A percentile compares a stretch with the other conserved stretches of the same genome.
phyloP scores from a whole-genome alignment of 2,329 filamentous ascomycete species.

The Huntiella bhutanensis region DNA sequence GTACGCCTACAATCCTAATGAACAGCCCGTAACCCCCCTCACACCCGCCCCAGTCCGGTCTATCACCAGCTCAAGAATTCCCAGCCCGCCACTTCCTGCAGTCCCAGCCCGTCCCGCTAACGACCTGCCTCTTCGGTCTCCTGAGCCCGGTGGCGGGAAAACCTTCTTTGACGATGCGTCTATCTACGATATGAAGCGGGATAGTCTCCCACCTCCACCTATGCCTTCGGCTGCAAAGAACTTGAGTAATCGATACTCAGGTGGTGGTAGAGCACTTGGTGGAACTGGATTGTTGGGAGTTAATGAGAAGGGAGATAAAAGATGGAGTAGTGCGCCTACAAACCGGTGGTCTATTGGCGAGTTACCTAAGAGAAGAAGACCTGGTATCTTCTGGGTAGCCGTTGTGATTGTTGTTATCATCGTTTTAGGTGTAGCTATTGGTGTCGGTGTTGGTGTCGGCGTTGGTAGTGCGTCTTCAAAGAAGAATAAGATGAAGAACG shows the following conservation, averaged over 20 bases:
- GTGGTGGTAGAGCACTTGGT: neutral
- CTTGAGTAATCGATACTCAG: neutral
- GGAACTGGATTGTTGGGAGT: neutral
- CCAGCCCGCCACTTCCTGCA: neutral
- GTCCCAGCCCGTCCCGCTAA: neutral
- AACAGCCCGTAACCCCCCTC: neutral
- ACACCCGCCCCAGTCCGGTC: neutral
- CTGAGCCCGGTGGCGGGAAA: neutral
- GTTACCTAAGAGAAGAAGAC: constrained; percentile 17
- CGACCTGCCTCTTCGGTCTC: neutral
- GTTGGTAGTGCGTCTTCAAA: constrained; percentile 8
- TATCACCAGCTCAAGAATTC: neutral
- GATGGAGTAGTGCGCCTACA: constrained; percentile 10
- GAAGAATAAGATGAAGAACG: neutral
- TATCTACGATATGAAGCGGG: neutral
- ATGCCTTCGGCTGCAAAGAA: neutral
- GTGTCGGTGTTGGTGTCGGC: constrained; percentile 23
- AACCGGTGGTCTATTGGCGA: constrained; percentile 12
- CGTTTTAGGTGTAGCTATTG: constrained; percentile 22
- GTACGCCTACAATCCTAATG: neutral
- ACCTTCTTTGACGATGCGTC: neutral
- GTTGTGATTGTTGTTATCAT: constrained; percentile 17
- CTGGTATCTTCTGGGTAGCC: constrained; percentile 21
- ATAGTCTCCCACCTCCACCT: neutral
- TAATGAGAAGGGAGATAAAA: neutral